Percentiles rank a stretch among this genome's conserved stretches.
Conservation (phyloP, 768 basidiomycete species). For the Crucibulum laeve region DNA sequence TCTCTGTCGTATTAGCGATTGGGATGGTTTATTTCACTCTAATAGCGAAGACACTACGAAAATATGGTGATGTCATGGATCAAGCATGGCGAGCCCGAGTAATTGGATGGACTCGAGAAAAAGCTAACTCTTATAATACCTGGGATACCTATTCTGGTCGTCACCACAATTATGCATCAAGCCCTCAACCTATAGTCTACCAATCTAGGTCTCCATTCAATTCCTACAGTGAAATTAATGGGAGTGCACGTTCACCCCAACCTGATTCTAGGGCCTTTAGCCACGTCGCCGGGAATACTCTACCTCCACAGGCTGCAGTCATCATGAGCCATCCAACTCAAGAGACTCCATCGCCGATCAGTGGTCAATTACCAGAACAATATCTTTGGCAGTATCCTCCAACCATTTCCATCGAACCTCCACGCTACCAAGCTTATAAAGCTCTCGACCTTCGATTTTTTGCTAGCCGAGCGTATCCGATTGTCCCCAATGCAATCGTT, state of each 20-base stretch:
- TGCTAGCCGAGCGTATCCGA: not conserved
- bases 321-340: too few relatives aligned
- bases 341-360: too few relatives aligned
- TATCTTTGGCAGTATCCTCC: not conserved
- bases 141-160: not conserved
- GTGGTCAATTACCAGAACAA: conserved; percentile 1
- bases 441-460: conserved; percentile 1
- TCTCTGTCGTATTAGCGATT: not conserved
- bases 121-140: not conserved
- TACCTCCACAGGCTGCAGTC: too few relatives aligned
- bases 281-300: too few relatives aligned
- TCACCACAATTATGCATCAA: too few relatives aligned
- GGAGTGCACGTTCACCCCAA: too few relatives aligned
- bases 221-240: too few relatives aligned
- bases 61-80: too few relatives aligned
- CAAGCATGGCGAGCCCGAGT: too few relatives aligned
- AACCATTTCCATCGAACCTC: not conserved
- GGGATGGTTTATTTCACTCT: not conserved
- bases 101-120: not conserved
- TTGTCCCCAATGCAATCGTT: not conserved
- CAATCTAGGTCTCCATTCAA: too few relatives aligned
- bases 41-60: not conserved
- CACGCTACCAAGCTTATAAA: conserved; percentile 6
- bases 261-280: too few relatives aligned
- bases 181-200: too few relatives aligned